Evolutionary conservation across 139 green algal species (phyloP).

Genomic region (Micromonas commoda): DNA sequence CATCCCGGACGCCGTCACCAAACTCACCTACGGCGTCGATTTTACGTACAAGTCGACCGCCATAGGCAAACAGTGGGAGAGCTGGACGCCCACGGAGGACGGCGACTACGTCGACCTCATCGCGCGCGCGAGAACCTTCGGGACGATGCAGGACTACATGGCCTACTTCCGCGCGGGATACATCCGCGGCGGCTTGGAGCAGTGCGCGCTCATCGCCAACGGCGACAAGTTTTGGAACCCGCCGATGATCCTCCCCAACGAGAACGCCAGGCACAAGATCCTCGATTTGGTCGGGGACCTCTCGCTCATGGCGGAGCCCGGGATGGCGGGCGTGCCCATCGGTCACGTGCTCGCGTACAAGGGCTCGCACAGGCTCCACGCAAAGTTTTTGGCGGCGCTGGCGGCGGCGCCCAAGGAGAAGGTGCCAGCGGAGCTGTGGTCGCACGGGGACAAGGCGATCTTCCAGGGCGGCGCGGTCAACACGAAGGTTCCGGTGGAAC

Average conservation of each 20-base stretch:
- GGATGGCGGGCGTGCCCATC: slow-evolving; percentile 49
- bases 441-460: background rate
- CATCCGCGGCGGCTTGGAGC: slow-evolving; percentile 44
- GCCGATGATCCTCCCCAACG: slow-evolving; percentile 52
- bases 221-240: slow-evolving; percentile 33
- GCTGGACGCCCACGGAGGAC: slow-evolving; percentile 56
- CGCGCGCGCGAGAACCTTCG: slow-evolving; percentile 54
- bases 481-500: too few relatives aligned
- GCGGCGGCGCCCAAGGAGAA: background rate
- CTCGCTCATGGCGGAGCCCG: slow-evolving; percentile 44
- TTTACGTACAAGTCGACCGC: slow-evolving; percentile 42
- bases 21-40: slow-evolving; percentile 56
- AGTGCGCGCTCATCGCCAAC: slow-evolving; percentile 40
- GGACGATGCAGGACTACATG: slow-evolving; percentile 37
- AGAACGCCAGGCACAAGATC: slow-evolving; percentile 59
- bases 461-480: too few relatives aligned
- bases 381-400: slow-evolving; percentile 40
- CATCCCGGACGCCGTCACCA: slow-evolving; percentile 46
- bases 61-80: slow-evolving; percentile 77
- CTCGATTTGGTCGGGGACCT: slow-evolving; percentile 56
- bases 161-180: slow-evolving; percentile 34
- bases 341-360: slow-evolving; percentile 65
- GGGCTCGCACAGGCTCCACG: slow-evolving; percentile 46
- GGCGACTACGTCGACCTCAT: slow-evolving; percentile 52
- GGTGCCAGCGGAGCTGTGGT: background rate